Conservation (phyloP, 2,329 filamentous ascomycete species). For the Exophiala xenobiotica region DNA sequence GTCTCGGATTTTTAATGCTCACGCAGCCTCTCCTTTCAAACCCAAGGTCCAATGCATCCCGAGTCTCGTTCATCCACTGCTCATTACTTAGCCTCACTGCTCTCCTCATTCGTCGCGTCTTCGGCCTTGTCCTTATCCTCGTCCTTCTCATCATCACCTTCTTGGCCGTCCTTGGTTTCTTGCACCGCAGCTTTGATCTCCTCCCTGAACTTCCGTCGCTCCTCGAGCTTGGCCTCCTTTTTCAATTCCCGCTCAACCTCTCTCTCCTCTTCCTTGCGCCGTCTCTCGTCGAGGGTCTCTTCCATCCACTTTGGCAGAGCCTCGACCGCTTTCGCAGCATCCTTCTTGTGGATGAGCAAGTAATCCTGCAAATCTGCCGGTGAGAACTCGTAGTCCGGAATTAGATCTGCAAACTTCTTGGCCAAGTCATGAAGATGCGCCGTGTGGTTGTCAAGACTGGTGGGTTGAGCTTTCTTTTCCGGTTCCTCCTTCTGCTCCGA, state of each 20-base stretch:
- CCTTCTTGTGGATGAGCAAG: conserved; percentile 51
- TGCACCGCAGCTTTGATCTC: conserved; percentile 18
- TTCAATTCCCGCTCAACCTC: conserved; percentile 21
- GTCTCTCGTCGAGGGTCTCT: conserved; percentile 19
- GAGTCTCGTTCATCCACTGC: too few species aligned
- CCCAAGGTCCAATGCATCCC: too few species aligned
- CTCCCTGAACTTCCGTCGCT: conserved; percentile 14
- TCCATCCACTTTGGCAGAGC: conserved; percentile 44
- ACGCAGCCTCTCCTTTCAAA: too few species aligned
- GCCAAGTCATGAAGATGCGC: conserved; percentile 41
- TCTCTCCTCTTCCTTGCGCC: conserved; percentile 25
- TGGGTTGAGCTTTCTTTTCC: background rate
- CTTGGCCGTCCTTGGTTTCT: conserved; percentile 8
- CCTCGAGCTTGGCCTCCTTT: conserved; percentile 14
- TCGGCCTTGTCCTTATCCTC: background rate
- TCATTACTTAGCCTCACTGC: background rate
- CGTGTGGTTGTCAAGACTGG: background rate
- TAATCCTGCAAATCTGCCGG: conserved; percentile 56
- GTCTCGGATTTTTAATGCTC: too few species aligned
- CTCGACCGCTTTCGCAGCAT: conserved; percentile 46
- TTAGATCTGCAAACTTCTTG: conserved; percentile 43
- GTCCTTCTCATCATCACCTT: conserved; percentile 1
- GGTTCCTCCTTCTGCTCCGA: background rate
- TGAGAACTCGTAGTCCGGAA: conserved; percentile 51
- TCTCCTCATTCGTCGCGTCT: background rate